A percentile compares a stretch with the other conserved stretches of the same genome.
phyloP scores from a whole-genome alignment of 345 rosid species.

The Salix koriyanagi region DNA sequence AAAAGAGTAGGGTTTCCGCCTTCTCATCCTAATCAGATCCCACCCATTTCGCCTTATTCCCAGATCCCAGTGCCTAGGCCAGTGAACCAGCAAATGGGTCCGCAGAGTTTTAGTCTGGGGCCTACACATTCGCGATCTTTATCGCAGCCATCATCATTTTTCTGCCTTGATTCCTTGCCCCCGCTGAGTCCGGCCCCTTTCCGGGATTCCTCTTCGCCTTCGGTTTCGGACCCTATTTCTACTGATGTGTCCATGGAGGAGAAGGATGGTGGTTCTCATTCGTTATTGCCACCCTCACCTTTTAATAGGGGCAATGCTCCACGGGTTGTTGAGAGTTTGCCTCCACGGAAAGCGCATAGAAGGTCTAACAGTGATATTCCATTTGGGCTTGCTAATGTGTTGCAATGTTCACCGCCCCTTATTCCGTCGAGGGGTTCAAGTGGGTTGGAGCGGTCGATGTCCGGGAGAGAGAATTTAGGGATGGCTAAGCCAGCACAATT shows the following conservation, averaged over 20 bases:
- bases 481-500: conserved; percentile 40
- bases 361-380: conserved; percentile 89
- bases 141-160: conserved; percentile 75
- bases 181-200: conserved; percentile 74
- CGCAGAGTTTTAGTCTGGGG: conserved; percentile 41
- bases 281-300: conserved; percentile 66
- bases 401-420: conserved; percentile 58
- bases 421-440: conserved; percentile 46
- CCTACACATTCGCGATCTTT: conserved; percentile 73
- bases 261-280: conserved; percentile 47
- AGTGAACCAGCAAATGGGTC: conserved; percentile 46
- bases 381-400: conserved; percentile 50
- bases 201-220: conserved; percentile 39
- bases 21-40: conserved; percentile 74
- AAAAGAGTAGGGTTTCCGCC: conserved; percentile 84
- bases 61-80: conserved; percentile 72
- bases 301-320: conserved; percentile 43
- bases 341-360: conserved; percentile 79
- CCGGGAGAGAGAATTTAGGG: conserved; percentile 40
- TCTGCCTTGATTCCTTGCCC: conserved; percentile 73
- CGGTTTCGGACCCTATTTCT: conserved; percentile 43
- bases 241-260: conserved; percentile 66
- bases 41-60: conserved; percentile 82
- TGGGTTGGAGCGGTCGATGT: conserved; percentile 43
- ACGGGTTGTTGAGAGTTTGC: conserved; percentile 57